Evolutionary conservation across 2,329 filamentous ascomycete genomes (phyloP), one percentile per base, ranked within the genome.

Genomic region (Cladosporium sp.): DNA sequence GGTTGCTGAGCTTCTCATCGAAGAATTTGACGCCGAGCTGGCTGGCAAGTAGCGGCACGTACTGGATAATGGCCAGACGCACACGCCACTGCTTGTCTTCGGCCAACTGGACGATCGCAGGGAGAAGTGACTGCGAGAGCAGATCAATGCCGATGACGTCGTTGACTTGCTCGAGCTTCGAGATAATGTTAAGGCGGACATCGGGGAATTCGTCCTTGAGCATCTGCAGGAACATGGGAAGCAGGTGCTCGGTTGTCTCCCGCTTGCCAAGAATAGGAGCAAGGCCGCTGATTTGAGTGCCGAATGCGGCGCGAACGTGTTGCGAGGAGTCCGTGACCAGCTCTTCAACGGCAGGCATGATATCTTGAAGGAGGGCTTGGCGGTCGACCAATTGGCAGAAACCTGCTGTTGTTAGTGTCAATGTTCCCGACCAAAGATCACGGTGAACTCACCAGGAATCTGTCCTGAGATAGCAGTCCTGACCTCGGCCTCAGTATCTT

Each of bases 61-160:
- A 97, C 80, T 98, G 92, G 71, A 98, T 98, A 69, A 98, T 98
- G 56, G 93, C 93, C 61, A 98, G 80, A 61, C 93, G 87, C 56
- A 98, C 93, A 66, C 93, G 86, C 93, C 93, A 98, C 77, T 97
- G 91, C 80, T 98, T 98, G 73, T 98, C 93, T 73, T 97, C 93
- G 52, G 93, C 93, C 63, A 98, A 80, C 71, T 97, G 91, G 33
- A 97, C 90, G 66, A 98, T 98, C 42, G 93, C 93, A 10, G 95
- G 93, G 46, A 98, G 86, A 51, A 98, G 85, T 19, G 92, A 96
- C 71, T 97, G 91, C 43, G 93, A 96, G 46, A 98, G 84, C 14
- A 95, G 82, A 57, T 98, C 93, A 71, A 98, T 98, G 57, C 93
- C 93, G 68, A 98, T 98, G 56, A 98, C 93, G 74, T 96, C 89